phyloP scores from a whole-genome alignment of 345 rosid species.

The Eucalyptus guilfoylei region DNA sequence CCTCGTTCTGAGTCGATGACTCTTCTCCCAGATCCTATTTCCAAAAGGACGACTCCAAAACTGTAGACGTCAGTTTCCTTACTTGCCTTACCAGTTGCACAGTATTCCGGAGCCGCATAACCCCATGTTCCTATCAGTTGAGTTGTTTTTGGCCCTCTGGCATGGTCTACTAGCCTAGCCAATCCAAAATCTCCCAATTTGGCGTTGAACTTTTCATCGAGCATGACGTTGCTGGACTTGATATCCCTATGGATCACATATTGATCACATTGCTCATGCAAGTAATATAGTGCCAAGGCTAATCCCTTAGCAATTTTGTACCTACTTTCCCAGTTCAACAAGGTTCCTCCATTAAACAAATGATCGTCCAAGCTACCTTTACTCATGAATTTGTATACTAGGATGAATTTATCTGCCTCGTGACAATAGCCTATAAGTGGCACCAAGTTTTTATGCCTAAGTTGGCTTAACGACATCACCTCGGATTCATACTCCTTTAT shows the following conservation, averaged over 20 bases:
- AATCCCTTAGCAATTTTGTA: not conserved
- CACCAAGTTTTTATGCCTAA: not conserved
- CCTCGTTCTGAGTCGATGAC: not conserved
- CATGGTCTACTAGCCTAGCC: not conserved
- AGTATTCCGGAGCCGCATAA: not conserved
- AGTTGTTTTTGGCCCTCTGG: not conserved
- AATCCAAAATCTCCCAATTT: not conserved
- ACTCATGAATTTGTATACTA: not conserved
- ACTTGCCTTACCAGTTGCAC: not conserved
- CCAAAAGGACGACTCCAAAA: not conserved
- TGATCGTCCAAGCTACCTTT: not conserved
- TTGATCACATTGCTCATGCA: not conserved
- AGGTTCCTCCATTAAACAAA: not conserved
- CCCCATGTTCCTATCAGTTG: not conserved
- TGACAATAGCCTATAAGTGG: not conserved
- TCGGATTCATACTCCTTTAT: not conserved
- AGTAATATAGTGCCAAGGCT: not conserved
- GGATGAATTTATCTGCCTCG: not conserved
- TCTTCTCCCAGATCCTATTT: not conserved
- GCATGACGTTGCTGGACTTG: not conserved
- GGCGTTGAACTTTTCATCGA: not conserved
- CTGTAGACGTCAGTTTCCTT: not conserved
- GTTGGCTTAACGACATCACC: not conserved
- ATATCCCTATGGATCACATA: not conserved
- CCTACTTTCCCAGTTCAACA: not conserved